Evolutionary conservation across 179 eudicot species (phyloP).

Genomic region (Camellia oleifera): DNA sequence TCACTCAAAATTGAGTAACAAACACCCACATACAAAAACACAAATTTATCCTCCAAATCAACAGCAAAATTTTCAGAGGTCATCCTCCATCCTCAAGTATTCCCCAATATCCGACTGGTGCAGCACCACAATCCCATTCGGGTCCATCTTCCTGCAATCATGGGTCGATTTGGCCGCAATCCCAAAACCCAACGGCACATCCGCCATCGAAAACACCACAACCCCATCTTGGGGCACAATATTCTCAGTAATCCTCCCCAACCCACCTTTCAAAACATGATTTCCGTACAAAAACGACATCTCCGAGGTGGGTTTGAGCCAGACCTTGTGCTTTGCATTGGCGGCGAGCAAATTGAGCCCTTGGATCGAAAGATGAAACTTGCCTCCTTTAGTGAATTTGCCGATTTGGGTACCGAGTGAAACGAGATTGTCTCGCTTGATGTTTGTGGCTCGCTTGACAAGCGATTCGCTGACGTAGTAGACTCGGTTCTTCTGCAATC

Average conservation of each 20-base stretch:
- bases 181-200: conserved; percentile 80
- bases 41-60: conserved; percentile 4
- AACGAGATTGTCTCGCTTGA: conserved; percentile 59
- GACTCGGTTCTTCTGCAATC: conserved; percentile 72
- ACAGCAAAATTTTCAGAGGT: conserved; percentile 29
- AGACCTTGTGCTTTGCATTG: conserved; percentile 82
- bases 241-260: conserved; percentile 80
- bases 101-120: conserved; percentile 79
- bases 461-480: conserved; percentile 74
- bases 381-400: conserved; percentile 65
- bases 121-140: conserved; percentile 72
- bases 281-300: conserved; percentile 84
- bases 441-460: conserved; percentile 80
- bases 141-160: conserved; percentile 69
- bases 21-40: too few species aligned
- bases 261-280: conserved; percentile 69
- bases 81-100: conserved; percentile 74
- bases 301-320: conserved; percentile 86
- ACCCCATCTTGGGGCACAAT: conserved; percentile 63
- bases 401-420: conserved; percentile 67
- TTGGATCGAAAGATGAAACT: conserved; percentile 69
- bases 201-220: conserved; percentile 77
- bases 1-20: too few species aligned
- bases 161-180: conserved; percentile 63
- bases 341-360: conserved; percentile 53